A percentile compares a stretch with the other conserved stretches of the same genome.
phyloP scores from a whole-genome alignment of 2,329 filamentous ascomycete genomes.

The Diaporthe caulivora region DNA sequence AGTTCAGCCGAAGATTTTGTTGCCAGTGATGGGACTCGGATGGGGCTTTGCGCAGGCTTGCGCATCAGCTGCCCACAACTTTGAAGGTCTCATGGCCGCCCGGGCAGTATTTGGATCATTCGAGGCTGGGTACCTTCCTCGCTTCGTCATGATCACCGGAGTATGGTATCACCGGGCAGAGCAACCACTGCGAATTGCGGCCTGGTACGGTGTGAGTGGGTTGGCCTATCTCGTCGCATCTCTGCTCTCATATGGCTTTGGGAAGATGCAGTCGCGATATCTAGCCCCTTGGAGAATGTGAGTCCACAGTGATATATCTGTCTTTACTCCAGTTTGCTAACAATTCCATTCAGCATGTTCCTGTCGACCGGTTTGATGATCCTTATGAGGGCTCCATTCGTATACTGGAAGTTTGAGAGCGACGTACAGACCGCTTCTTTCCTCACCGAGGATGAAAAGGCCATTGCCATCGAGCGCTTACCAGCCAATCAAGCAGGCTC shows the following conservation, averaged over 20 bases:
- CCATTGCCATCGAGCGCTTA: constrained; percentile 78
- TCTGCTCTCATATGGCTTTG: constrained; percentile 67
- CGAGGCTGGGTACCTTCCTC: constrained; percentile 55
- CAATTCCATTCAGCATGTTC: constrained; percentile 59
- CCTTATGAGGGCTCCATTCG: constrained; percentile 61
- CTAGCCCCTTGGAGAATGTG: constrained; percentile 56
- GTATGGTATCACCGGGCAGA: constrained; percentile 65
- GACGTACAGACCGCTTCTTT: constrained; percentile 68
- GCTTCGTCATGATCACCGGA: constrained; percentile 60
- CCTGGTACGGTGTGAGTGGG: constrained; percentile 76
- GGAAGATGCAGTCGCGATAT: constrained; percentile 57
- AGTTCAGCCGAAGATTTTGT: constrained; percentile 69
- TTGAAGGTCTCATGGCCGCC: constrained; percentile 44
- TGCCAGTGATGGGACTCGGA: constrained; percentile 61
- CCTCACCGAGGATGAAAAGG: constrained; percentile 74
- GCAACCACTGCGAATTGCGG: constrained; percentile 72
- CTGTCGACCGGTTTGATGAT: constrained; percentile 66
- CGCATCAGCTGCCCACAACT: constrained; percentile 47
- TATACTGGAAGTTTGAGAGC: constrained; percentile 72
- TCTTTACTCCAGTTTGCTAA: not conserved
- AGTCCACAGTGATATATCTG: constrained; percentile 28
- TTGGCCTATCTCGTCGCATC: constrained; percentile 69
- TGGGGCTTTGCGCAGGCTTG: constrained; percentile 58
- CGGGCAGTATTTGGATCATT: constrained; percentile 52
- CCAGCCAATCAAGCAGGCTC: constrained; percentile 82